Evolutionary conservation across 441 rosid species (phyloP).

Genomic region (Populus hybrid): DNA sequence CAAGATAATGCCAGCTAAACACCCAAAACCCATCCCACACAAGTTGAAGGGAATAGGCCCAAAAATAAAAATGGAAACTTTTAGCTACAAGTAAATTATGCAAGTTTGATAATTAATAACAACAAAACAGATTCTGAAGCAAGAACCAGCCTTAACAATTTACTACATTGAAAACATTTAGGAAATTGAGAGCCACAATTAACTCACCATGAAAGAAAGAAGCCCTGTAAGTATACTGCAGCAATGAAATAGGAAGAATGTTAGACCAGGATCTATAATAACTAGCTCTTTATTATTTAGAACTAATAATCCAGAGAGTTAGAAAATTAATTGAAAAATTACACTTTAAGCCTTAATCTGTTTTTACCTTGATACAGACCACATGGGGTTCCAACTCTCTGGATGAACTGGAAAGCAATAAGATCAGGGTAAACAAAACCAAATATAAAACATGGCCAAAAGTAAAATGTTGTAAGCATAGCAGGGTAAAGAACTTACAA

Average conservation of each 20-base stretch:
- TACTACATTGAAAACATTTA: neutral
- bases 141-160: neutral
- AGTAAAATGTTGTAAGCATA: neutral
- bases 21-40: neutral
- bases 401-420: conserved; percentile 78
- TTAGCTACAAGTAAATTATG: neutral
- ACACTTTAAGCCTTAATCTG: conserved; percentile 6
- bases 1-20: neutral
- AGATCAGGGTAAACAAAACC: conserved; percentile 7
- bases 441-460: neutral
- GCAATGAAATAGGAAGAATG: conserved; percentile 16
- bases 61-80: neutral
- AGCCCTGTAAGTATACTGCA: conserved; percentile 99
- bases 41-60: neutral
- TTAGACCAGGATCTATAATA: conserved; percentile 10
- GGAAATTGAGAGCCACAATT: conserved; percentile 10
- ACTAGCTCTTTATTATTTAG: neutral
- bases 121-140: neutral
- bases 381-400: conserved; percentile 99
- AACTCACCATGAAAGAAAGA: conserved; percentile 96
- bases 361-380: conserved; percentile 95
- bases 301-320: neutral
- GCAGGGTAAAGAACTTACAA: conserved; percentile 50
- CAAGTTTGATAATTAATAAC: no score
- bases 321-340: neutral